phyloP scores from a whole-genome alignment of 495 filamentous ascomycete species.

The Tuber calosporum region DNA sequence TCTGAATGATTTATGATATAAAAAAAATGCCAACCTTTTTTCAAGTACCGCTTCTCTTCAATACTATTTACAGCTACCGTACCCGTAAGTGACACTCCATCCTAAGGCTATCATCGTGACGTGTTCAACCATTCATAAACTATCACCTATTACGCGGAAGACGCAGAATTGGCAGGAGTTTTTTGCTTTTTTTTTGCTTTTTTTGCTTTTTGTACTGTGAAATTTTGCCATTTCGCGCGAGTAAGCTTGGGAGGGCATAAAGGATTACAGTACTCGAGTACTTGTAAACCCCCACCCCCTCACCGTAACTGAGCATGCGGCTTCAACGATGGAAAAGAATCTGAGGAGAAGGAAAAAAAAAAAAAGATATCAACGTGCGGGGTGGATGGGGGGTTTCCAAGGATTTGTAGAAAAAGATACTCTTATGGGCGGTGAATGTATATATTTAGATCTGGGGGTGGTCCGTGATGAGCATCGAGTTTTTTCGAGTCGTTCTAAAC shows the following conservation, averaged over 20 bases:
- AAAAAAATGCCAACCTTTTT: background rate
- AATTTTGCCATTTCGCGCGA: background rate
- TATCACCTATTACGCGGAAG: background rate
- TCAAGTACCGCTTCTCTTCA: background rate
- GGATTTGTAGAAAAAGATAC: background rate
- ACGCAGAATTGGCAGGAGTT: background rate
- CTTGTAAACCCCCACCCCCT: background rate
- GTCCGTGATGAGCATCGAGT: background rate
- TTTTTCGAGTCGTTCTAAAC: background rate
- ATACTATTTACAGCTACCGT: constrained; percentile 4
- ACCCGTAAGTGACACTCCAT: background rate
- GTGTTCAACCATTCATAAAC: background rate
- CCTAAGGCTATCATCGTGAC: background rate
- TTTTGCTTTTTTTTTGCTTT: too few relatives aligned
- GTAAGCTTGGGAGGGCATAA: background rate
- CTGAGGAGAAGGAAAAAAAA: background rate
- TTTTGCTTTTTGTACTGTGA: background rate
- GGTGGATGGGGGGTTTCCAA: background rate
- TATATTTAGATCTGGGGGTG: constrained; percentile 3
- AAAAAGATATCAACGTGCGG: background rate
- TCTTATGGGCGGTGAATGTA: constrained; percentile 1
- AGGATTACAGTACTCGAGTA: too few relatives aligned
- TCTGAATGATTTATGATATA: background rate
- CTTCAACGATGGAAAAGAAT: background rate
- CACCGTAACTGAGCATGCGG: background rate